These are phyloP conservation scores for Chalaropsis ovoidea DNA, from an alignment of 2,329 filamentous ascomycete species.

Conservation along the genomic window DNA sequence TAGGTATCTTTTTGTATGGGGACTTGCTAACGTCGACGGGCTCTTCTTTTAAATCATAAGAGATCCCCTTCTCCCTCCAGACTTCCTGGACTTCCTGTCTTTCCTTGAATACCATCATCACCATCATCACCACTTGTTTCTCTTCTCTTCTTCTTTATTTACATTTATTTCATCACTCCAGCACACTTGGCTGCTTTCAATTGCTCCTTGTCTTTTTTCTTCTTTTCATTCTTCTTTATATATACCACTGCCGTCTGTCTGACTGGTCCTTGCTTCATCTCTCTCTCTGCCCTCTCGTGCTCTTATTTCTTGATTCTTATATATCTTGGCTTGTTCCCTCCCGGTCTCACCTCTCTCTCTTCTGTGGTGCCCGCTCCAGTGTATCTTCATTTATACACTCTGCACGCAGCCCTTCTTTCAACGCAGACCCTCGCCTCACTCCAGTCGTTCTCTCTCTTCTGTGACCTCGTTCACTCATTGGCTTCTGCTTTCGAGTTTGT, in stretches of 20 bases:
- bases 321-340: too few species aligned
- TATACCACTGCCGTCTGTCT: neutral
- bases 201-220: neutral
- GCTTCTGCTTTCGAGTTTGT: neutral
- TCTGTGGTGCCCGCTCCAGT: neutral
- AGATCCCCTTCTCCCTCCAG: neutral
- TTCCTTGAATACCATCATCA: constrained; percentile 9
- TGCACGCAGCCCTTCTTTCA: neutral
- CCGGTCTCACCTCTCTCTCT: too few species aligned
- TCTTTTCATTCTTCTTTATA: neutral
- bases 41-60: neutral
- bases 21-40: too few species aligned
- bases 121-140: constrained; percentile 25
- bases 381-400: neutral
- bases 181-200: neutral
- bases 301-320: neutral
- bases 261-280: neutral
- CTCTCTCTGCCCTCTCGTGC: neutral
- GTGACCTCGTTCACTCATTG: neutral
- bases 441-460: neutral
- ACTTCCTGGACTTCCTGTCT: neutral
- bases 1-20: too few species aligned
- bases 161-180: constrained; percentile 11
- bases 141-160: constrained; percentile 31
- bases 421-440: neutral